Percentiles rank a stretch among this genome's conserved stretches.
Evolutionary conservation across 495 filamentous ascomycete species (phyloP).

Genomic region (Talaromyces wortmannii): DNA sequence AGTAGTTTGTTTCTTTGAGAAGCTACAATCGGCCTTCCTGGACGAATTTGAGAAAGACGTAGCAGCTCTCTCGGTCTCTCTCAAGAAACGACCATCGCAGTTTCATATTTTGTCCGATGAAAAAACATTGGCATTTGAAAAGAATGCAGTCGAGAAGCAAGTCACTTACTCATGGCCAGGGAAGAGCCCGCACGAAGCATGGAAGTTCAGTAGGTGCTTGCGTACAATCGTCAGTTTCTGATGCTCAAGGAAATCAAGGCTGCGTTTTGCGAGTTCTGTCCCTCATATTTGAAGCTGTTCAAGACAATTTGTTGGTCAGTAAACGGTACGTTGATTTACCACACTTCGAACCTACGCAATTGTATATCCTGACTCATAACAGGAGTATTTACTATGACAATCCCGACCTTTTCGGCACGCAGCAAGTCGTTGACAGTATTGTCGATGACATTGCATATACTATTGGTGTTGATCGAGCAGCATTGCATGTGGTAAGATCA

Average conservation of each 20-base stretch:
- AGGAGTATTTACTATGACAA: constrained; percentile 93
- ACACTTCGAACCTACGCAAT: no score
- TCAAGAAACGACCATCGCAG: constrained; percentile 18
- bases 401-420: constrained; percentile 69
- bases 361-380: no score
- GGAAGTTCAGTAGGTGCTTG: constrained; percentile 53
- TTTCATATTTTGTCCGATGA: constrained; percentile 19
- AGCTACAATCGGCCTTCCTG: constrained; percentile 17
- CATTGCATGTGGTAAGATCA: constrained; percentile 28
- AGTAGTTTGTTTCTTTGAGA: constrained; percentile 26
- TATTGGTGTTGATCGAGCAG: constrained; percentile 29
- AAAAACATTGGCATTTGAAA: constrained; percentile 17
- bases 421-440: constrained; percentile 65
- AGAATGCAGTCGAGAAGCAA: constrained; percentile 5
- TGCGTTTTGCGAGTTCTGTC: constrained; percentile 62
- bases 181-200: constrained; percentile 49
- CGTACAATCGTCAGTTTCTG: neutral
- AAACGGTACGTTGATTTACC: constrained; percentile 65
- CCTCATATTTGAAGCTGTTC: constrained; percentile 61
- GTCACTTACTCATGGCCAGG: constrained; percentile 51
- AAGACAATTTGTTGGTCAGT: constrained; percentile 55
- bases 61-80: constrained; percentile 21
- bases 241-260: constrained; percentile 24
- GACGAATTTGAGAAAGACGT: constrained; percentile 17
- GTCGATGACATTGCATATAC: constrained; percentile 85